Evolutionary conservation across 495 filamentous ascomycete genomes (phyloP).

Genomic region (Bacidia rubella): DNA sequence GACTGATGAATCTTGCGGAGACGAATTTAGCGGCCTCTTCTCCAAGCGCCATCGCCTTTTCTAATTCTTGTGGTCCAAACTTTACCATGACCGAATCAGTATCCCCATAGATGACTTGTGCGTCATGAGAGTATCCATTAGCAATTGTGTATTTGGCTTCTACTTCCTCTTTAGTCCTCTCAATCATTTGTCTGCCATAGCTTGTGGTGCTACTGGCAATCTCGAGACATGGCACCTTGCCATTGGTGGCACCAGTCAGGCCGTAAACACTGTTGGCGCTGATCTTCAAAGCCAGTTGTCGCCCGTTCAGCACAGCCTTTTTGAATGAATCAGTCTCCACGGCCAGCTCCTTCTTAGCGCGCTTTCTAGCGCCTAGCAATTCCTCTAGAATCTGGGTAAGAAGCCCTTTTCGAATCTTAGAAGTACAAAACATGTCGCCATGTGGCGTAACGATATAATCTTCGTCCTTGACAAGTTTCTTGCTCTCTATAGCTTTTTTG

Average conservation of each 20-base stretch:
- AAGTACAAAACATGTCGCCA: constrained; percentile 82
- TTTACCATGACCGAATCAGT: constrained; percentile 99
- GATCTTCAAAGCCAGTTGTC: constrained; percentile 90
- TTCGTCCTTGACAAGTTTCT: constrained; percentile 63
- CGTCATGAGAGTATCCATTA: constrained; percentile 88
- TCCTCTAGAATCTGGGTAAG: constrained; percentile 93
- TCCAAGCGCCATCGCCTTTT: constrained; percentile 84
- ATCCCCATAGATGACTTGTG: constrained; percentile 95
- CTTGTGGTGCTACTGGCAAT: constrained; percentile 94
- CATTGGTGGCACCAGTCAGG: constrained; percentile 87
- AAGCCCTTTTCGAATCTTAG: constrained; percentile 80
- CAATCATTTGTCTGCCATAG: constrained; percentile 97
- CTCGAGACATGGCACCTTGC: constrained; percentile 86
- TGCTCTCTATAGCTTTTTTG: constrained; percentile 56
- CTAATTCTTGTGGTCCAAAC: constrained; percentile 75
- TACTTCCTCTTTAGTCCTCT: constrained; percentile 87
- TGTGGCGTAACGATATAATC: constrained; percentile 96
- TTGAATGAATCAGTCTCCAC: constrained; percentile 91
- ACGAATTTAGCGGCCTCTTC: constrained; percentile 80
- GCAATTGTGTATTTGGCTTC: constrained; percentile 78
- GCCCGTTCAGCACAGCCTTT: constrained; percentile 93
- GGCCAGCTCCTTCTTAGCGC: constrained; percentile 81
- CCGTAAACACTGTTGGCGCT: constrained; percentile 98
- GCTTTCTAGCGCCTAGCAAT: constrained; percentile 74
- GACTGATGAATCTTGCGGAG: constrained; percentile 80